Evolutionary conservation across 139 green algal species (phyloP).

Genomic region (Nannochloris sp.): DNA sequence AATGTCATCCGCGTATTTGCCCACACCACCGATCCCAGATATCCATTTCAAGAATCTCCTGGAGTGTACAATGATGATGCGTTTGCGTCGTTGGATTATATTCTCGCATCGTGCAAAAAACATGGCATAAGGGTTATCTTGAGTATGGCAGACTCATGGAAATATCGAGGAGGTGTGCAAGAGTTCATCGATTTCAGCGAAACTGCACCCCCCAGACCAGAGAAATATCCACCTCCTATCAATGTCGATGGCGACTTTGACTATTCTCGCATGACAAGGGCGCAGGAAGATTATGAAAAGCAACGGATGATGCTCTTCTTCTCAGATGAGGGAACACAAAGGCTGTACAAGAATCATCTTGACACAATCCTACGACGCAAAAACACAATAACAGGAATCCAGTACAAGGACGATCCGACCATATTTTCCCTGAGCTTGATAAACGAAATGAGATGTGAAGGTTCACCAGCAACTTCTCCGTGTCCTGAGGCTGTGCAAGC

Average conservation of each 20-base stretch:
- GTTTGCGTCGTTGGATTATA: constrained; percentile 56
- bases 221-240: background rate
- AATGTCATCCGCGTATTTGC: constrained; percentile 57
- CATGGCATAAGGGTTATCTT: constrained; percentile 55
- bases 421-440: constrained; percentile 60
- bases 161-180: constrained; percentile 36
- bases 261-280: background rate
- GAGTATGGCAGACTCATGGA: constrained; percentile 71
- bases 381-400: constrained; percentile 37
- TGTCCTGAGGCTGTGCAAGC: constrained; percentile 13
- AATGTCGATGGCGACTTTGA: background rate
- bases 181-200: constrained; percentile 60
- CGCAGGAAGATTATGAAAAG: constrained; percentile 3
- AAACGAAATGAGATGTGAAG: constrained; percentile 53
- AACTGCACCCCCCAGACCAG: constrained; percentile 6
- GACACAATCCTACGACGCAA: constrained; percentile 14
- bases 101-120: constrained; percentile 42
- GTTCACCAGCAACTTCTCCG: background rate
- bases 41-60: constrained; percentile 44
- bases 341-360: constrained; percentile 59
- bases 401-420: constrained; percentile 61
- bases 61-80: constrained; percentile 52
- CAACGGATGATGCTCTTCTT: constrained; percentile 54
- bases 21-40: constrained; percentile 42
- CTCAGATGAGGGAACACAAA: constrained; percentile 31